Evolutionary conservation across 83 land plant genomes (phyloP), one percentile per base, ranked within the genome.

Genomic region (Picea abies): DNA sequence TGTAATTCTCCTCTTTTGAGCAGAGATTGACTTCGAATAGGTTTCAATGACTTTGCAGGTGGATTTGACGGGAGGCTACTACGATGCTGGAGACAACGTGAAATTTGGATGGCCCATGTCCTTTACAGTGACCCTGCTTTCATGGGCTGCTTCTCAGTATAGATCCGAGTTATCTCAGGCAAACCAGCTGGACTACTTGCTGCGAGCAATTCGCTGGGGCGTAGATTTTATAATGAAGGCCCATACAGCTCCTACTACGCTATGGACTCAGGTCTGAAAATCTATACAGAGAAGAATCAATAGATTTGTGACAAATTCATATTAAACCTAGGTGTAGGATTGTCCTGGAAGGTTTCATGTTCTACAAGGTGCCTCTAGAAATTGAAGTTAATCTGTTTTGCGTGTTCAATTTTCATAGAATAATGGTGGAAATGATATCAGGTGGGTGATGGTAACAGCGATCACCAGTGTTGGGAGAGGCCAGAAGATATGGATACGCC

Each of bases 31-130:
- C n/a, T n/a, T n/a, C n/a, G n/a, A n/a, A n/a, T 68, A 5, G 10
- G 35, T 37, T 73, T 10, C 41, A n/a, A 29, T 81, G 56, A 15
- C 35, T 23, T 22, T 72, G 63, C 84, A 90, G 92, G 92, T 89
- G 3, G 82, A 89, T 67, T 73, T 90, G 76, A 79, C 23, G 6
- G 92, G 92, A 35, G 91, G 92, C 11, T 90, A 88, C 81, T 89
- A 88, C 64, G 91, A 89, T 60, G 90, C 90, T 15, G 90, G 90
- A 63, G 90, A 88, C 80, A 88, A 88, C 60, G 90, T 88, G 4
- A 90, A 90, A 83, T 90, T 89, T 65, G 91, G 85, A 11, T 80
- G 85, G 77, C 92, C 92, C n/a, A 90, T 90, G 92, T 88, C 92
- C 41, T 90, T 90, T 84, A 89, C 86, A 56, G 64, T 84, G 8